phyloP scores from a whole-genome alignment of 1,139 yeast genomes.

The Kurtzmaniella quercitrusa region DNA sequence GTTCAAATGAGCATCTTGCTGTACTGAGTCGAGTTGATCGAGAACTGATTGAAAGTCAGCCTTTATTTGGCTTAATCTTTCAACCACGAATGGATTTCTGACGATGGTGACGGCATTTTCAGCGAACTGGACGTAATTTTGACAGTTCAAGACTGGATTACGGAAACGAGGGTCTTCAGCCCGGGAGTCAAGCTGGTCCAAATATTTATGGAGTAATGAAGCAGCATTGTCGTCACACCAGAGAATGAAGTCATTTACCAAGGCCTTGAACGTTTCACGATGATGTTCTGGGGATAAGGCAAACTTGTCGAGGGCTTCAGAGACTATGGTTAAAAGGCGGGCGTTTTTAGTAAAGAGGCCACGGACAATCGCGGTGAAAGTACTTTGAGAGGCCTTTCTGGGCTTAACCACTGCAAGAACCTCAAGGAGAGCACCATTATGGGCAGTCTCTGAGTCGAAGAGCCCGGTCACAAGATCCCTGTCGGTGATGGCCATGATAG shows the following conservation, averaged over 20 bases:
- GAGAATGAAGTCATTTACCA: conserved; percentile 36
- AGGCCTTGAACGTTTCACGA: conserved; percentile 29
- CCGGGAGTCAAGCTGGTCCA: conserved; percentile 14
- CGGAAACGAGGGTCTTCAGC: conserved; percentile 15
- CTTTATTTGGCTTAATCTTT: conserved; percentile 22
- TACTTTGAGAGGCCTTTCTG: conserved; percentile 21
- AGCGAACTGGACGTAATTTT: conserved; percentile 29
- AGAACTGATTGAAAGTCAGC: conserved; percentile 19
- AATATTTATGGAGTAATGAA: conserved; percentile 31
- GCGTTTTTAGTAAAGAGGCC: conserved; percentile 42
- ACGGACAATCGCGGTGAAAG: conserved; percentile 32
- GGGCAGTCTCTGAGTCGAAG: conserved; percentile 21
- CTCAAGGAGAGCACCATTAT: conserved; percentile 31
- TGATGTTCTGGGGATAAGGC: conserved; percentile 13
- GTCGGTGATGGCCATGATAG: neutral
- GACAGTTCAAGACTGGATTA: conserved; percentile 31
- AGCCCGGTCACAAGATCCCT: conserved; percentile 4
- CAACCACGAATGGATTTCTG: conserved; percentile 41
- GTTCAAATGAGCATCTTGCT: conserved; percentile 21
- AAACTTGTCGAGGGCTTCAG: conserved; percentile 14
- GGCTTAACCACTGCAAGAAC: conserved; percentile 36
- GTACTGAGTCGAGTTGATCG: conserved; percentile 14
- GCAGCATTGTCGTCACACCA: conserved; percentile 36
- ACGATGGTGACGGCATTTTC: conserved; percentile 16
- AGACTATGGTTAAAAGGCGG: conserved; percentile 24